Base-by-base conservation (phyloP, 208 protist species). In the Trypanosoma caninum region DNA sequence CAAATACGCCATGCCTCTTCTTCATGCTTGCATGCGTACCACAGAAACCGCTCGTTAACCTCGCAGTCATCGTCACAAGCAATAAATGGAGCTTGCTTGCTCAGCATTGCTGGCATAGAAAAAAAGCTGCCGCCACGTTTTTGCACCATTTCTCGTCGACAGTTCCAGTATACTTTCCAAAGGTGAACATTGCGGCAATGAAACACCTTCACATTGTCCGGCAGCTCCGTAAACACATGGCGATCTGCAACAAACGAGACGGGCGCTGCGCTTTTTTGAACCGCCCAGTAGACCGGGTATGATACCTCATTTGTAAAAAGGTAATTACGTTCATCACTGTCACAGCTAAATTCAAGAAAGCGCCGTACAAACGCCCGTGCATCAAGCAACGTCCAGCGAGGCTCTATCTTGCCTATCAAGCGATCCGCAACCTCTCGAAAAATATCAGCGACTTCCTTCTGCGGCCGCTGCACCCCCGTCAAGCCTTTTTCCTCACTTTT, bases 111-210 rank as follows among this genome's bases (percentile, higher is more conserved):
- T 22, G 84, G 76, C 18, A 69, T 52, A 23, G 63, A 50, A 69
- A 78, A 78, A 55, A 38, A 72, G 41, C 74, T 64, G 47, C 62
- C 54, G 4, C 64, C 56, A 48, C 65, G 58, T 10, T 60, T 35
- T 53, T 67, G 69, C n/a, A 73, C 42, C 69, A 84, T 75, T 54
- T 72, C 57, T 55, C 72, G 64, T 6, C 74, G 61, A 31, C 67
- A 78, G n/a, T 68, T 74, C 74, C 80, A 87, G 51, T 85, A 84
- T 27, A 62, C 65, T 59, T 80, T 74, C 82, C 82, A 89, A 22
- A 85, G 56, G 18, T 77, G 72, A 42, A 81, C 33, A 55, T 85
- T 74, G 27, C 67, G 67, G 50, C 83, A 85, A n/a, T 83, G 78
- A 59, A 77, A 78, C 20, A 76, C 63, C 2, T 25, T 55, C 40